A percentile compares a stretch with the other conserved stretches of the same genome.
Conservation (phyloP, 768 basidiomycete species). For the Nidularia pulvinata region DNA sequence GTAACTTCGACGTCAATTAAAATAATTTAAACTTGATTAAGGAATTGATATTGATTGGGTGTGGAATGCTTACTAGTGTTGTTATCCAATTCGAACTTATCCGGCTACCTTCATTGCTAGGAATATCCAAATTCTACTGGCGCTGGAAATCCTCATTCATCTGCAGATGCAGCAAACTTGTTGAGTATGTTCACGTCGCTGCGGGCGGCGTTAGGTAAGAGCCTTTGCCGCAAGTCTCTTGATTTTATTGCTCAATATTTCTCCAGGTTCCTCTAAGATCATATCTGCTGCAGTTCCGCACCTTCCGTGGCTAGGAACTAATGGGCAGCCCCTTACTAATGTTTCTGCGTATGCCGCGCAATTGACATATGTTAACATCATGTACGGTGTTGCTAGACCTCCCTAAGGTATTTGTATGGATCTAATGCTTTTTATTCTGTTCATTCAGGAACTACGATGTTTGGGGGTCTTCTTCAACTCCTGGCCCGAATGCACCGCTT, state of each 20-base stretch:
- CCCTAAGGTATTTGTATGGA: not conserved
- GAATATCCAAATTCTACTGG: slow-evolving; percentile 75
- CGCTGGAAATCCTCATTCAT: slow-evolving; percentile 57
- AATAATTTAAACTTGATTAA: slow-evolving; percentile 19
- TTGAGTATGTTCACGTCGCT: slow-evolving; percentile 59
- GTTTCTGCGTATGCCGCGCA: slow-evolving; percentile 64
- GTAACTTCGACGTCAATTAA: slow-evolving; percentile 21
- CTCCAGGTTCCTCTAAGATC: slow-evolving; percentile 47
- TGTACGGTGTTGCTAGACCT: slow-evolving; percentile 29
- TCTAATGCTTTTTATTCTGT: not conserved
- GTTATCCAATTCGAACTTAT: not conserved
- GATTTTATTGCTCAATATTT: not conserved
- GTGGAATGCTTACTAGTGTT: not conserved
- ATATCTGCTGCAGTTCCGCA: slow-evolving; percentile 72
- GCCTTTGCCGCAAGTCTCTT: not conserved
- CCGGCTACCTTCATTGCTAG: slow-evolving; percentile 20
- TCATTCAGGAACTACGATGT: slow-evolving; percentile 77
- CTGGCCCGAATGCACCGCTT: slow-evolving; percentile 76
- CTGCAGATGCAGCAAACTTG: slow-evolving; percentile 65
- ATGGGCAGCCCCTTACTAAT: slow-evolving; percentile 61
- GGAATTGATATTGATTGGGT: slow-evolving; percentile 60
- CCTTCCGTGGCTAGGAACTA: slow-evolving; percentile 63
- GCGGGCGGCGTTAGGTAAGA: slow-evolving; percentile 48
- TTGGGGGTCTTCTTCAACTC: slow-evolving; percentile 63
- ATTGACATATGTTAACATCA: slow-evolving; percentile 70